A percentile compares a stretch with the other conserved stretches of the same genome.
phyloP scores from a whole-genome alignment of 768 basidiomycete genomes.

The Amanita jacksonii region DNA sequence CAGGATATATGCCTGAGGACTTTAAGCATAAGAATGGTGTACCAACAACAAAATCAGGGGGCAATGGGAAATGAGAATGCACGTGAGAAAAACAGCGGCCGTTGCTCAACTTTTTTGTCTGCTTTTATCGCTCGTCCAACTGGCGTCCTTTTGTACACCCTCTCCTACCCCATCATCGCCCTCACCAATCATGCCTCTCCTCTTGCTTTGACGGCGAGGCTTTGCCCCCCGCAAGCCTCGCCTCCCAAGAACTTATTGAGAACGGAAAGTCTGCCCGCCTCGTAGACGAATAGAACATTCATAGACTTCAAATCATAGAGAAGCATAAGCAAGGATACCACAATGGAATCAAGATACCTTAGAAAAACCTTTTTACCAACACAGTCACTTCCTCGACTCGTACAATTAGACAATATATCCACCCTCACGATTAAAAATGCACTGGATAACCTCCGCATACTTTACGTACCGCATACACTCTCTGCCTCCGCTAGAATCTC shows the following conservation, averaged over 20 bases:
- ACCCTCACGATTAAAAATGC: constrained; percentile 28
- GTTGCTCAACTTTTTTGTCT: no score
- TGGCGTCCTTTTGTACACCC: no score
- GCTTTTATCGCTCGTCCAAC: no score
- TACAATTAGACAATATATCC: constrained; percentile 25
- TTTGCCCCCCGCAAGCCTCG: constrained; percentile 28
- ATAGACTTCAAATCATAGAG: constrained; percentile 2
- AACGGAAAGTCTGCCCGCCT: constrained; percentile 12
- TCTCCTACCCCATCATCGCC: no score
- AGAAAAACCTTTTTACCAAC: constrained; percentile 29
- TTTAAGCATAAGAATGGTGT: no score
- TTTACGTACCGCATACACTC: constrained; percentile 41
- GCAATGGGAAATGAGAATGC: no score
- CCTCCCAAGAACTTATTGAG: constrained; percentile 16
- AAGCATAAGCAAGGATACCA: neutral
- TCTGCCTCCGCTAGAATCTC: constrained; percentile 13
- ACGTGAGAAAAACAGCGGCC: no score
- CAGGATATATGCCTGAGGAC: no score
- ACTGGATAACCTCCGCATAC: constrained; percentile 31
- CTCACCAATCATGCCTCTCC: constrained; percentile 32
- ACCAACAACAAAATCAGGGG: no score
- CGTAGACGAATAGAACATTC: neutral
- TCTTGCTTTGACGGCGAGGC: constrained; percentile 44
- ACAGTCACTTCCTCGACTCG: constrained; percentile 48
- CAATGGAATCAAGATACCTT: constrained; percentile 11